Conservation (phyloP, 805 yeast species). For the Torulaspora quercuum region DNA sequence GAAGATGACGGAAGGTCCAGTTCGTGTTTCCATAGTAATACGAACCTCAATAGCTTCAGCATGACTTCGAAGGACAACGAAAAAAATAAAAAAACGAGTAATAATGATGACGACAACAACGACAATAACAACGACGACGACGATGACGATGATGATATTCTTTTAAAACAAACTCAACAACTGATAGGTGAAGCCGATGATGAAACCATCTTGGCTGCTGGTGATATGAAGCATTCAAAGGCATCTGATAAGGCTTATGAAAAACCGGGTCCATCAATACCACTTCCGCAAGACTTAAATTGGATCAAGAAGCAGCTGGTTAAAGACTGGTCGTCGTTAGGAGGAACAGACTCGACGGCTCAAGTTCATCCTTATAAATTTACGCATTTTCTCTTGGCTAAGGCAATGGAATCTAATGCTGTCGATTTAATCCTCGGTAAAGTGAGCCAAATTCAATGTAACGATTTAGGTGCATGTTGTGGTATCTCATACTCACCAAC, state of each 20-base stretch:
- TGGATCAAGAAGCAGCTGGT: slow-evolving; percentile 73
- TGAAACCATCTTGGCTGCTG: slow-evolving; percentile 5
- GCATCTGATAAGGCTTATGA: slow-evolving; percentile 6
- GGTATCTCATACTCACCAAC: slow-evolving; percentile 63
- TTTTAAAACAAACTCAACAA: background rate
- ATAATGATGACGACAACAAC: slow-evolving; percentile 1
- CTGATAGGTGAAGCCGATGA: slow-evolving; percentile 7
- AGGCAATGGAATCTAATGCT: slow-evolving; percentile 76
- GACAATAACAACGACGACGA: background rate
- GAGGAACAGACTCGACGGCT: slow-evolving; percentile 85
- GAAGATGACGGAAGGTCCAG: slow-evolving; percentile 20
- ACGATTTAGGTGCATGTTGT: slow-evolving; percentile 62
- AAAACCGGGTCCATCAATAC: slow-evolving; percentile 8
- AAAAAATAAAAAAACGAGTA: background rate
- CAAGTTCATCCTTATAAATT: slow-evolving; percentile 95
- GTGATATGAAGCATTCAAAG: slow-evolving; percentile 5
- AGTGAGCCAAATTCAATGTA: slow-evolving; percentile 62
- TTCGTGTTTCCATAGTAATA: slow-evolving; percentile 10
- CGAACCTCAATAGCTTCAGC: slow-evolving; percentile 7
- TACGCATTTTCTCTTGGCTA: slow-evolving; percentile 75
- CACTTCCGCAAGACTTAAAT: slow-evolving; percentile 60
- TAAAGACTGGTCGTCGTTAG: slow-evolving; percentile 71
- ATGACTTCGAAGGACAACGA: slow-evolving; percentile 4
- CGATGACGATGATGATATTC: slow-evolving; percentile 1
- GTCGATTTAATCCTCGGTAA: slow-evolving; percentile 85